phyloP scores from a whole-genome alignment of 2,329 filamentous ascomycete genomes.

The Hymenoscyphus occultus region DNA sequence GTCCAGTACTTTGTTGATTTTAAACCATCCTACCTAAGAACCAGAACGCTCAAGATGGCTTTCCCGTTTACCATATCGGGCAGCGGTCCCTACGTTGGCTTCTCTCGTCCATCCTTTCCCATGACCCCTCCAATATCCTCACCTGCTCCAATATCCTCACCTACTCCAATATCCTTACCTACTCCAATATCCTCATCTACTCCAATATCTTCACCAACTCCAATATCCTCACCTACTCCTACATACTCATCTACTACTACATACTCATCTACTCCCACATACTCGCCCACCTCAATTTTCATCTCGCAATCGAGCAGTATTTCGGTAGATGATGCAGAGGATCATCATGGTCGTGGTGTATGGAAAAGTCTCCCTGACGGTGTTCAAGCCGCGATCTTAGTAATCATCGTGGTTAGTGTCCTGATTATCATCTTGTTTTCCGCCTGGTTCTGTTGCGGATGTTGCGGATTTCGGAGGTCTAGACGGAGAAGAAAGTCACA shows the following conservation, averaged over 20 bases:
- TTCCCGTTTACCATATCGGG: slow-evolving; percentile 1
- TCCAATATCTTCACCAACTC: too few species aligned
- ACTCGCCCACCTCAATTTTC: neutral
- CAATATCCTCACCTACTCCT: too few species aligned
- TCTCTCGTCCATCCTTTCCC: too few species aligned
- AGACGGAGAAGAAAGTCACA: slow-evolving; percentile 1
- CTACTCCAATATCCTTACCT: too few species aligned
- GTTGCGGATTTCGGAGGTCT: slow-evolving; percentile 21
- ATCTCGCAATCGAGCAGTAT: neutral
- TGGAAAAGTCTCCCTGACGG: slow-evolving; percentile 15
- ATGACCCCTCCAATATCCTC: too few species aligned
- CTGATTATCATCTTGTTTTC: slow-evolving; percentile 19
- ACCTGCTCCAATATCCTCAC: too few species aligned
- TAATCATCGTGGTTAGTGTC: slow-evolving; percentile 15
- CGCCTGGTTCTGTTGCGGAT: slow-evolving; percentile 26
- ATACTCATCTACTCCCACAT: neutral
- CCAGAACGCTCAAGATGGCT: neutral
- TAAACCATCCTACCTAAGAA: neutral
- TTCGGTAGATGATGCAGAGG: neutral
- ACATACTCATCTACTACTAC: neutral
- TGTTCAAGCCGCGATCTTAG: slow-evolving; percentile 14
- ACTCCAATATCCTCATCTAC: too few species aligned
- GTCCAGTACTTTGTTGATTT: neutral
- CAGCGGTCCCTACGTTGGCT: neutral
- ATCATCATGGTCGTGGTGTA: neutral